phyloP scores from a whole-genome alignment of 2,329 filamentous ascomycete genomes.

The Ophiostoma montium region DNA sequence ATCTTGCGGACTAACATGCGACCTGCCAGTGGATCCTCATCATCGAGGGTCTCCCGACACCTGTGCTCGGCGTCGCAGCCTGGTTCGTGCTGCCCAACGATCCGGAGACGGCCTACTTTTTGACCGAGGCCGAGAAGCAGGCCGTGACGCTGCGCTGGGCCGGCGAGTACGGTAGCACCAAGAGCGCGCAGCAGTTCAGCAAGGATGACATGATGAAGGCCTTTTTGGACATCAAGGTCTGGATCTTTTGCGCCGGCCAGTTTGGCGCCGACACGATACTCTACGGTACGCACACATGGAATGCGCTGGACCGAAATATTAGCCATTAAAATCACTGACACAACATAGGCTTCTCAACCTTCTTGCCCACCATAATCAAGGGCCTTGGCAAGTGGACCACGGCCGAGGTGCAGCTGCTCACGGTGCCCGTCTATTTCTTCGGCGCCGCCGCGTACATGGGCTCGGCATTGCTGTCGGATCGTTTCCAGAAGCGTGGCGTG shows the following conservation, averaged over 20 bases:
- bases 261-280: conserved; percentile 20
- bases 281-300: neutral
- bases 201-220: conserved; percentile 15
- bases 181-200: conserved; percentile 4
- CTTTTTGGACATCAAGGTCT: conserved; percentile 16
- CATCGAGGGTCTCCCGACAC: conserved; percentile 10
- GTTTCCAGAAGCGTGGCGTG: conserved; percentile 22
- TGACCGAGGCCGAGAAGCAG: conserved; percentile 6
- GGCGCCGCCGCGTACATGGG: conserved; percentile 16
- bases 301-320: neutral
- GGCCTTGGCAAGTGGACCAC: conserved; percentile 18
- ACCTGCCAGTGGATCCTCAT: conserved; percentile 7
- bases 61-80: neutral
- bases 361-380: conserved; percentile 23
- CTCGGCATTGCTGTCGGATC: conserved; percentile 18
- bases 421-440: conserved; percentile 21
- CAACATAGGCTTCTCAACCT: conserved; percentile 16
- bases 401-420: conserved; percentile 13
- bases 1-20: neutral
- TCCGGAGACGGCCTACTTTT: conserved; percentile 7
- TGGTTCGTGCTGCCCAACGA: conserved; percentile 6
- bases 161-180: conserved; percentile 4
- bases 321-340: neutral
- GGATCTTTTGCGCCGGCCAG: conserved; percentile 21
- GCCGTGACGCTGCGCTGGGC: conserved; percentile 4